These are phyloP conservation scores for Staphylotrichum tortipilum DNA, from an alignment of 495 filamentous ascomycete species.

Conservation along the genomic window DNA sequence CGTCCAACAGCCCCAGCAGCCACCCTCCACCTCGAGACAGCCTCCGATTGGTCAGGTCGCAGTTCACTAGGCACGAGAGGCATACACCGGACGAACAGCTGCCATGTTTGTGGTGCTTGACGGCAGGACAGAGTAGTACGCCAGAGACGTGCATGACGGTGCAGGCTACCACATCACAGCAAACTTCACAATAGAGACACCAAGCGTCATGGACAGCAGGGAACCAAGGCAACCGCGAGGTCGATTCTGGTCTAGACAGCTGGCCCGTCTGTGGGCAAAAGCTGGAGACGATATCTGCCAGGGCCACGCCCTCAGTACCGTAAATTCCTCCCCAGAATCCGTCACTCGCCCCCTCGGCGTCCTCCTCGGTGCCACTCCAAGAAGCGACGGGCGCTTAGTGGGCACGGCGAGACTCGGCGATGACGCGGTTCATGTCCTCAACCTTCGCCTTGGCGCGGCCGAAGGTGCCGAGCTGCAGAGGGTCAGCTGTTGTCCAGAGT, in stretches of 20 bases:
- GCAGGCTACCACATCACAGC: background rate
- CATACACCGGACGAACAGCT: no score
- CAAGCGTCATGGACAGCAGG: background rate
- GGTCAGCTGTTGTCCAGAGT: constrained; percentile 5
- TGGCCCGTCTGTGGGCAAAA: background rate
- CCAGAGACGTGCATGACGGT: background rate
- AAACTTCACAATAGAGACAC: background rate
- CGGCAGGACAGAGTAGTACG: no score
- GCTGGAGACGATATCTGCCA: background rate
- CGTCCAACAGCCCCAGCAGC: no score
- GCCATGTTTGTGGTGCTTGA: no score
- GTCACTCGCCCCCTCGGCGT: constrained; percentile 8
- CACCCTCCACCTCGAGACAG: no score
- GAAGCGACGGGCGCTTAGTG: constrained; percentile 50
- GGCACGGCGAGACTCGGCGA: constrained; percentile 87
- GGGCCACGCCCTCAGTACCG: background rate
- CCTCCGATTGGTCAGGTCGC: no score
- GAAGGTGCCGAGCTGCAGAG: constrained; percentile 74
- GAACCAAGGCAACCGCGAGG: constrained; percentile 7
- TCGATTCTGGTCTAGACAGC: constrained; percentile 11
- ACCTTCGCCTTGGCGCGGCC: constrained; percentile 98
- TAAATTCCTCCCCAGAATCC: constrained; percentile 9
- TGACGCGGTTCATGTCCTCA: constrained; percentile 94
- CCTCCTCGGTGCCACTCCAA: background rate
- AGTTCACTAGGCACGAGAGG: no score